Percentiles rank a stretch among this genome's conserved stretches.
These are phyloP conservation scores for Dryas octopetala DNA, from an alignment of 306 rosid species.

Conservation along the genomic window DNA sequence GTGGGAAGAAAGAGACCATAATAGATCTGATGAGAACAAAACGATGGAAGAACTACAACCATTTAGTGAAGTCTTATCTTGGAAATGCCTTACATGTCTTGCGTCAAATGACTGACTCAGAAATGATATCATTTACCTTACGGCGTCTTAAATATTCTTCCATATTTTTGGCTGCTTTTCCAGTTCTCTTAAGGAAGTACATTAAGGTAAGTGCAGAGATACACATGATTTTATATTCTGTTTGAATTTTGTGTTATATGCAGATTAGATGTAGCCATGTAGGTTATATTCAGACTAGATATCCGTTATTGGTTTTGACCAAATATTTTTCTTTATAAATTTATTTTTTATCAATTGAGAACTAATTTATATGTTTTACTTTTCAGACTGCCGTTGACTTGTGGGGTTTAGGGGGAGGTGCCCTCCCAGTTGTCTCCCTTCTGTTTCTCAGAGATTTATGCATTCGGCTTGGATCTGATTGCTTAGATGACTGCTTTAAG, in stretches of 20 bases:
- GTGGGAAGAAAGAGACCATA: slow-evolving; percentile 81
- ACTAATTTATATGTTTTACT: slow-evolving; percentile 9
- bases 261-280: background rate
- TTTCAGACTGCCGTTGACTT: slow-evolving; percentile 80
- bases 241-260: slow-evolving; percentile 24
- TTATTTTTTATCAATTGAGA: background rate
- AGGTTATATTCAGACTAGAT: slow-evolving; percentile 2
- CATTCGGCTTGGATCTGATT: slow-evolving; percentile 81
- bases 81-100: slow-evolving; percentile 88
- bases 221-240: slow-evolving; percentile 8
- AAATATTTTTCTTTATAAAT: background rate
- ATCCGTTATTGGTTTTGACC: background rate
- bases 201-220: slow-evolving; percentile 56
- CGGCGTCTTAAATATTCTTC: slow-evolving; percentile 78
- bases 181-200: slow-evolving; percentile 81
- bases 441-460: slow-evolving; percentile 79
- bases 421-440: slow-evolving; percentile 75
- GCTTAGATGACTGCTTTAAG: slow-evolving; percentile 79
- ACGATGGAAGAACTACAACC: slow-evolving; percentile 72
- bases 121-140: slow-evolving; percentile 87
- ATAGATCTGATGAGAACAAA: slow-evolving; percentile 60
- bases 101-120: slow-evolving; percentile 94
- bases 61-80: slow-evolving; percentile 85
- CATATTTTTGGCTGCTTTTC: slow-evolving; percentile 80
- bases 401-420: slow-evolving; percentile 97